Base-by-base conservation (phyloP, 805 yeast genomes). In the Kodamaea laetipori region DNA sequence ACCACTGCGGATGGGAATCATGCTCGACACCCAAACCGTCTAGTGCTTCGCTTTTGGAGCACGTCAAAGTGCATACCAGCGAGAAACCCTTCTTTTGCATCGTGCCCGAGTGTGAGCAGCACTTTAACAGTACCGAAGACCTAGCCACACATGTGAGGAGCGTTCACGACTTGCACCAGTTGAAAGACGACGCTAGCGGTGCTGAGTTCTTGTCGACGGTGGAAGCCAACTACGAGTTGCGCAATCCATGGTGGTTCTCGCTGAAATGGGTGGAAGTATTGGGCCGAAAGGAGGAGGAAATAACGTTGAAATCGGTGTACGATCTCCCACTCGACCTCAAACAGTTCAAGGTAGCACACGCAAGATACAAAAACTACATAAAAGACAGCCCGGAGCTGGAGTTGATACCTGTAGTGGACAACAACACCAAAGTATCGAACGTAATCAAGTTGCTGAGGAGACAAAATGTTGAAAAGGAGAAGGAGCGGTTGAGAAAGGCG, bases 41-140 rank as follows among this genome's bases (percentile, higher is more conserved):
- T n/a, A 10, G 31, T 6, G n/a, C 31, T 6, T 6, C 15, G n/a
- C 15, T 27, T 11, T 27, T 11, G 31, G 31, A 5, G 6, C 31
- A 27, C 31, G 31, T 27, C n/a, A 82, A 84, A 1, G 70, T 78
- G 1, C 92, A 85, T 57, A 78, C 85, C 0, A 82, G 84, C 1
- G 86, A 83, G 52, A 74, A 74, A 52, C 87, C 87, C 26, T 81
- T 76, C 51, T 43, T 32, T 11, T 85, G 92, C 58, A 71, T 77
- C 1, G 66, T 82, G 10, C 86, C 86, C 1, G 86, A 82, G 50
- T 85, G 92, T 59, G 75, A 73, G 39, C 72, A 77, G 48, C 73
- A 73, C 35, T 83, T 82, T 54, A 73, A 80, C 0, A 60, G 84
- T 42, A 68, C 81, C 0, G 86, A 80, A 48, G 86, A 84, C 1